Percentiles rank a stretch among this genome's conserved stretches.
phyloP scores from a whole-genome alignment of 768 basidiomycete genomes.

The Psilocybe cyanescens region DNA sequence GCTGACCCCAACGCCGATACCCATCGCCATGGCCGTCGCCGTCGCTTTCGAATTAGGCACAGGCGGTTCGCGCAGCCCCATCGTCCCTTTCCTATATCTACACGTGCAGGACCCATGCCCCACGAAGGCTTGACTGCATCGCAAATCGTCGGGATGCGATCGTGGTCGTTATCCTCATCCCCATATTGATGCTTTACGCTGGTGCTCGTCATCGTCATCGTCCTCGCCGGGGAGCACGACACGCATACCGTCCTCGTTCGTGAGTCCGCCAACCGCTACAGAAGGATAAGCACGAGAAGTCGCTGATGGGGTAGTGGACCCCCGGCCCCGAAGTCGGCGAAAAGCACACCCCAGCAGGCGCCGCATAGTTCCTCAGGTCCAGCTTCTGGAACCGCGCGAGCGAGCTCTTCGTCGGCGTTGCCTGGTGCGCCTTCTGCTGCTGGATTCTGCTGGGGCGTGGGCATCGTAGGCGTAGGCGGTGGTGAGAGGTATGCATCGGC shows the following conservation, averaged over 20 bases:
- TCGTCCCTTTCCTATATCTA: not conserved
- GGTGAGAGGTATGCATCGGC: not conserved
- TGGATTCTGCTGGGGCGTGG: conserved; percentile 10
- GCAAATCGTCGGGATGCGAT: not conserved
- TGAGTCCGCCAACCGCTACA: too few species aligned
- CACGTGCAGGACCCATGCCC: not conserved
- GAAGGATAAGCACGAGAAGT: too few species aligned
- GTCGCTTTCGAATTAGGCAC: not conserved
- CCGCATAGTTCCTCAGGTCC: conserved; percentile 53
- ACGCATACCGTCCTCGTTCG: not conserved
- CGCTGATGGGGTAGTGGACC: too few species aligned
- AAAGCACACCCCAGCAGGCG: conserved; percentile 30
- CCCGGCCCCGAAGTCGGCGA: too few species aligned
- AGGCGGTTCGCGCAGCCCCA: not conserved
- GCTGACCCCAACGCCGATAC: not conserved
- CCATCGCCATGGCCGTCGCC: not conserved
- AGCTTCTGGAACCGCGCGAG: conserved; percentile 39
- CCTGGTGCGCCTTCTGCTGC: conserved; percentile 20
- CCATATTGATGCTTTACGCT: too few species aligned
- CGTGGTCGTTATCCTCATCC: not conserved
- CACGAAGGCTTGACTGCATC: not conserved
- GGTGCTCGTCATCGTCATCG: not conserved
- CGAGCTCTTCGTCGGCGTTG: conserved; percentile 36
- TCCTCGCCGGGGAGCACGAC: not conserved
- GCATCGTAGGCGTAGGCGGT: too few species aligned